A percentile compares a stretch with the other conserved stretches of the same genome.
Evolutionary conservation across 1,284 basidiomycete genomes (phyloP).

Genomic region (Cutaneotrichosporon dermatis): DNA sequence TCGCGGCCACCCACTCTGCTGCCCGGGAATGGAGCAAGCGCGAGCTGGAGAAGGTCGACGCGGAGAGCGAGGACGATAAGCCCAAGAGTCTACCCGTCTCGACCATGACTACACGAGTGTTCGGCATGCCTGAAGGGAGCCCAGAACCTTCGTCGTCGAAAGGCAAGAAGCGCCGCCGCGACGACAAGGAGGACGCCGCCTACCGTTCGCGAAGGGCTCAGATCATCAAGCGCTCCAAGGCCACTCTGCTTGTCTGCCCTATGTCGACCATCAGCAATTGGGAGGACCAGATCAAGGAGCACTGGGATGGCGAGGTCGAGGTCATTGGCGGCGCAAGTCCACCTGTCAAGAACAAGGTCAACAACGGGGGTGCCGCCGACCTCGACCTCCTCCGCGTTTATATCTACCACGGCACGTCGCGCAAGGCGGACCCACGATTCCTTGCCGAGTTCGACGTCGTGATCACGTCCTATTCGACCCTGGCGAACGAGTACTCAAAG

Average conservation of each 20-base stretch:
- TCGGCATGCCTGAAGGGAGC: constrained; percentile 64
- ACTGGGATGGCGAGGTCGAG: constrained; percentile 79
- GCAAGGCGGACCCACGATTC: constrained; percentile 76
- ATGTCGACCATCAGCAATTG: constrained; percentile 95
- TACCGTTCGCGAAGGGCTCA: constrained; percentile 59
- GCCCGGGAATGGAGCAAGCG: constrained; percentile 59
- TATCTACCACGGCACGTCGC: constrained; percentile 89
- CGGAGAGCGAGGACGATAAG: constrained; percentile 44
- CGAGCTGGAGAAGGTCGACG: constrained; percentile 53
- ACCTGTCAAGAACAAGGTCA: constrained; percentile 21
- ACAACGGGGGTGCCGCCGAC: constrained; percentile 21
- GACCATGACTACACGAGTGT: constrained; percentile 71
- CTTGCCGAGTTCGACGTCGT: constrained; percentile 94
- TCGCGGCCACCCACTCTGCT: constrained; percentile 74
- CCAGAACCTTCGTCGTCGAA: constrained; percentile 11
- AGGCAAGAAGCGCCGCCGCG: constrained; percentile 39
- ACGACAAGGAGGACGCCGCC: constrained; percentile 25
- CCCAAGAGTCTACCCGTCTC: constrained; percentile 51
- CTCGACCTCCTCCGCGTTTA: constrained; percentile 65
- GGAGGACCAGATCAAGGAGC: constrained; percentile 97
- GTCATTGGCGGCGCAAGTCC: constrained; percentile 60
- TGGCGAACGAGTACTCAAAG: constrained; percentile 91
- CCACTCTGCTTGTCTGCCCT: constrained; percentile 94
- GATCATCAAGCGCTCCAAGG: constrained; percentile 75
- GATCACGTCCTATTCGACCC: constrained; percentile 92